Base-by-base conservation (phyloP, 345 rosid genomes). In the Eucalyptus regnans region DNA sequence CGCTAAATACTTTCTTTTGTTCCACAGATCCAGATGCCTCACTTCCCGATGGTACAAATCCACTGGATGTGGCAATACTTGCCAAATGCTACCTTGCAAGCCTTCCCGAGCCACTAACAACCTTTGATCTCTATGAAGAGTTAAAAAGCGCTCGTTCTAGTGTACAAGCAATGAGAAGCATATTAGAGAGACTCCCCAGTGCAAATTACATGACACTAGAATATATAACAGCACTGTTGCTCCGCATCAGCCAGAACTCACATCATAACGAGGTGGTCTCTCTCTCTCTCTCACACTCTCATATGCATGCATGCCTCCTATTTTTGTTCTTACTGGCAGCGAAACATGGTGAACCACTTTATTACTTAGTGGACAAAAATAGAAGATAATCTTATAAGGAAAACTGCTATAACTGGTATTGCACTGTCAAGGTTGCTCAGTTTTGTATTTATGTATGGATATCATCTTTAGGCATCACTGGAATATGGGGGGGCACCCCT, bases 121-220 rank as follows among this genome's bases (percentile, higher is more conserved):
- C 99, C 49, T 95, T 94, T 92, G 97, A 95, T 91, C 97, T 95
- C 88, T 95, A 97, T 62, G 92, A 93, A 66, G 98, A 95, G 90
- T 93, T 96, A 68, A 96, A 94, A 93, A 92, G 93, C 88, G 95
- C 97, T 60, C 94, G 96, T 49, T 93, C 97, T n/a, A 96, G 97
- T 88, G 90, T 94, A 50, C 89, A 88, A 92, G 92, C 94, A 87
- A 90, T 94, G 94, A 95, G 95, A 92, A 95, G 94, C 90, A 90
- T 93, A 49, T 92, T 97, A 86, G 96, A 96, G 91, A 96, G 93
- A 92, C 99, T 97, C 88, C 96, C 99, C 48, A 94, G 52, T 89
- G 98, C 93, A 80, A 97, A 96, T 90, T 97, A 94, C 93, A 95
- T 95, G 94, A 96, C 99, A 54, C 89, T 97, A 89, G 99, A 97